Evolutionary conservation across 768 basidiomycete genomes (phyloP), one percentile per base, ranked within the genome.

Genomic region (Hericium coralloides): DNA sequence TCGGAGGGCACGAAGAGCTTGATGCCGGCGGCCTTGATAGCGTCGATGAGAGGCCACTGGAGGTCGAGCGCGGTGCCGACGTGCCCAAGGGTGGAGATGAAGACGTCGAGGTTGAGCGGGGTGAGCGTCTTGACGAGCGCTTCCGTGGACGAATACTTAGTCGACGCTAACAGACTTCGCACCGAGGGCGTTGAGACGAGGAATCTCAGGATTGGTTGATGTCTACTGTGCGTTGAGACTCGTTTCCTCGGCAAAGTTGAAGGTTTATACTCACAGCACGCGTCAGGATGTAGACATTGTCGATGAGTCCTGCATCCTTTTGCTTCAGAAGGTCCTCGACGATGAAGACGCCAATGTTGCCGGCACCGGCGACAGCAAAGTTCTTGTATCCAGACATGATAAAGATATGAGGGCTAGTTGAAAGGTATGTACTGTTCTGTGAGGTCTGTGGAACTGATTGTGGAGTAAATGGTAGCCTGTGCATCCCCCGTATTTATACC

Each of bases 1-100:
- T 70, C 69, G 48, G 64, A 63, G 8, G 70, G 70, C 7, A 68
- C 59, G 53, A 71, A 71, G 15, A 71, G 60, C 54, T 65, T 59
- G 23, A 68, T 70, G 20, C 68, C 65, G 0, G 59, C 68, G 37
- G 54, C 53, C 58, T 66, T 69, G 2, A 63, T 60, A 0, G 64
- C 68, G 0, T 59, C 41, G 1, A 63, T 63, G 10, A 69, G 57
- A 1, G 25, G 20, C 3, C 12, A 25, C 57, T 69, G 68, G 17
- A 43, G 55, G 12, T 14, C 57, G 36, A 63, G 49, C 23, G 25
- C 38, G 12, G 48, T n/a, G 18, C 52, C 48, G 3, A 51, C 2
- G 17, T 36, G 20, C 1, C 22, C 37, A 37, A 64, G 57, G 6
- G 63, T 55, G 10, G 54, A 56, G 51, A 64, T 55, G 41, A 60